Base-by-base conservation (phyloP, 345 rosid genomes). In the Melaleuca quinquenervia region DNA sequence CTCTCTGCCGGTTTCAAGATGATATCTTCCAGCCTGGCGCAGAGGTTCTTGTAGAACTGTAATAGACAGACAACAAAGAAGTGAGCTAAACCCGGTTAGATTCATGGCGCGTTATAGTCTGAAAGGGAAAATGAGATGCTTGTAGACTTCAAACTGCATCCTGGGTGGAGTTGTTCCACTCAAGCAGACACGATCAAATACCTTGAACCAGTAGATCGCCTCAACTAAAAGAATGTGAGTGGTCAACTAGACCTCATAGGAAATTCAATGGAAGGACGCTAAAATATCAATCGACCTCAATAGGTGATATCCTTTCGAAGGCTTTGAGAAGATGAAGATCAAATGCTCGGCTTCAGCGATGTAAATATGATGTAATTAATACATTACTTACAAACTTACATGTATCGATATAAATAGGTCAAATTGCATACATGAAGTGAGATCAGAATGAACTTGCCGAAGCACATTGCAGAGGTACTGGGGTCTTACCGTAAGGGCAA, bases 21-120 rank as follows among this genome's bases (percentile, higher is more conserved):
- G 88, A 96, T 93, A 85, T 90, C 89, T 48, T 92, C 98, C 24
- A 96, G 95, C 83, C 91, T 95, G 5, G 91, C 87, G 88, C 98
- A 95, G 84, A 96, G 90, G 75, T 90, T 92, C 93, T 95, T 95
- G 94, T 95, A 96, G 88, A 96, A 96, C 98, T 95, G 92, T 88
- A 78, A 88, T 86, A 58, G 29, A 64, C 82, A 62, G 11, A 16
- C 9, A n/a, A 27, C 9, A 78, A 50, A 12, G 24, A 48, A 64
- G 83, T 48, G 8, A 64, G 78, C 78, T 18, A 70, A 70, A 70
- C 78, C 48, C 12, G 36, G 82, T 5, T 26, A 54, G 18, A 75
- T 70, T 41, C 50, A 75, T 5, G 32, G 14, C 32, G 74, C 50
- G 24, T 21, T 55, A 11, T 24, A 20, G 52, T 83, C 11, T 18